These are phyloP conservation scores for Cephalotrichum gorgonifer DNA, from an alignment of 2,329 filamentous ascomycete species.

Conservation along the genomic window DNA sequence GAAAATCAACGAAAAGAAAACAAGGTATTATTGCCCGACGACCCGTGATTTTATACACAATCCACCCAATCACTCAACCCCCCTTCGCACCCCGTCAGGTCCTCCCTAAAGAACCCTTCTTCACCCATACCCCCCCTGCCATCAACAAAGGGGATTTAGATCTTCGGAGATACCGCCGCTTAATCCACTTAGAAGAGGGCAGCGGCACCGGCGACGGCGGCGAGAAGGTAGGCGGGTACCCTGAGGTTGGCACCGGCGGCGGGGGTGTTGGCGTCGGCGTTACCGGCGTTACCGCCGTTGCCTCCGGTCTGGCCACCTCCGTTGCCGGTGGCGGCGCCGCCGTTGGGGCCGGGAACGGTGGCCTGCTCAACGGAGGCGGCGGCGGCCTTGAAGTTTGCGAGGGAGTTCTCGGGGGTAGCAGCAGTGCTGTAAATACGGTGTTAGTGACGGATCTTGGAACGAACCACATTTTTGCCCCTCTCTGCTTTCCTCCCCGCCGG, in stretches of 20 bases:
- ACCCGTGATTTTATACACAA: background rate
- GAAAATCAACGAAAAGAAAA: background rate
- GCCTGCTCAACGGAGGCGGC: slow-evolving; percentile 23
- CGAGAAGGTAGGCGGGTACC: slow-evolving; percentile 29
- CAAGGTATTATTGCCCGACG: background rate
- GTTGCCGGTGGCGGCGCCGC: slow-evolving; percentile 7
- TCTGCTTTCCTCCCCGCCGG: background rate
- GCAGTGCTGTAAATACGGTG: slow-evolving; percentile 24
- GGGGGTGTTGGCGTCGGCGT: slow-evolving; percentile 1
- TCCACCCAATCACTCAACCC: no score
- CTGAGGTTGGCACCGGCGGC: slow-evolving; percentile 20
- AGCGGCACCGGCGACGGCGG: slow-evolving; percentile 31
- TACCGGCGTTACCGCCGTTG: slow-evolving; percentile 5
- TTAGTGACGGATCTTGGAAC: slow-evolving; percentile 6
- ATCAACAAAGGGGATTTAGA: no score
- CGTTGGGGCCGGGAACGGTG: slow-evolving; percentile 13
- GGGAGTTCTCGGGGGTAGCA: slow-evolving; percentile 13
- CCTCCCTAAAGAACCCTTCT: no score
- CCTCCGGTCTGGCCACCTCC: slow-evolving; percentile 11
- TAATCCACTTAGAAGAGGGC: slow-evolving; percentile 23
- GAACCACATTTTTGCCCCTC: background rate
- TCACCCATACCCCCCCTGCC: no score
- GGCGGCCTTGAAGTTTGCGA: slow-evolving; percentile 35
- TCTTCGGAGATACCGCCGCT: background rate
- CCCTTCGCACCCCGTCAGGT: no score